Evolutionary conservation across 768 basidiomycete species (phyloP).

Genomic region (Terana coerulea): DNA sequence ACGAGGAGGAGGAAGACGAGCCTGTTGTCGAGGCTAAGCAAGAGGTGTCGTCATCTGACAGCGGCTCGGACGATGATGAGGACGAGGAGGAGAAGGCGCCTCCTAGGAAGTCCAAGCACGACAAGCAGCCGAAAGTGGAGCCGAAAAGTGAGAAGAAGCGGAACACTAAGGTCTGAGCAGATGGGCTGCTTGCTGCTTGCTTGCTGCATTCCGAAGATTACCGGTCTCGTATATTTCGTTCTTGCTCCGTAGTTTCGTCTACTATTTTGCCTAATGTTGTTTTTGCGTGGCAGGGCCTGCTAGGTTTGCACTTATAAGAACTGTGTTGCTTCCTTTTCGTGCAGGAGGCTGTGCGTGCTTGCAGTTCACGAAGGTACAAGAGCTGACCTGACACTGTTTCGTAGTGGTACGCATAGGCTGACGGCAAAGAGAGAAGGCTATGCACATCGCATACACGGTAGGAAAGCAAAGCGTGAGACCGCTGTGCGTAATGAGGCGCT

Average conservation of each 20-base stretch:
- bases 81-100: slow-evolving; percentile 24
- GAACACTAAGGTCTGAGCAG: slow-evolving; percentile 20
- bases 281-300: too few relatives aligned
- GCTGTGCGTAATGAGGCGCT: too few relatives aligned
- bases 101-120: slow-evolving; percentile 25
- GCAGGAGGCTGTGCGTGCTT: too few relatives aligned
- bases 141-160: slow-evolving; percentile 44
- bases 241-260: slow-evolving; percentile 6
- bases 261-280: slow-evolving; percentile 8
- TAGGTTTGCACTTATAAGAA: too few relatives aligned
- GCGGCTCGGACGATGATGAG: slow-evolving; percentile 26
- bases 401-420: too few relatives aligned
- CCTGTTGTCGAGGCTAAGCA: slow-evolving; percentile 28
- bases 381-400: too few relatives aligned
- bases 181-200: neutral
- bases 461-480: too few relatives aligned
- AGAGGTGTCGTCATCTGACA: slow-evolving; percentile 20
- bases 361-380: too few relatives aligned
- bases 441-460: too few relatives aligned
- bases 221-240: slow-evolving; percentile 6
- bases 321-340: too few relatives aligned
- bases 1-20: slow-evolving; percentile 27
- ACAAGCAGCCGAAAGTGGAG: slow-evolving; percentile 29
- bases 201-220: slow-evolving; percentile 4
- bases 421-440: too few relatives aligned